phyloP scores from a whole-genome alignment of 495 filamentous ascomycete species.

The Penicillium ucsense region DNA sequence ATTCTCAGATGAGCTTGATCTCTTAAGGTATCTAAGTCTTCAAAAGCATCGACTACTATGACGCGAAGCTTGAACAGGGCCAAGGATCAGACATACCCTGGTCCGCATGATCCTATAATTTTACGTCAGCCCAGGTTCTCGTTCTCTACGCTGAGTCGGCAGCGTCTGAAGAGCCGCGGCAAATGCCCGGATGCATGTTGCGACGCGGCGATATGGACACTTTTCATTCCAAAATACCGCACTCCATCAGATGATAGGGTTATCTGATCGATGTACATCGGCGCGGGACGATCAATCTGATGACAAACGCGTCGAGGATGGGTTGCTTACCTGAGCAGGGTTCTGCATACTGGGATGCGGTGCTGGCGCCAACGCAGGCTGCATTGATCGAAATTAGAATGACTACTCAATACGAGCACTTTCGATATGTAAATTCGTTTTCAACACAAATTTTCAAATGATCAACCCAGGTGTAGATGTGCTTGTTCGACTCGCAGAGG shows the following conservation, averaged over 20 bases:
- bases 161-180: slow-evolving; percentile 1
- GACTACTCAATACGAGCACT: not conserved
- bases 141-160: too few relatives aligned
- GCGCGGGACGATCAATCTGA: slow-evolving; percentile 27
- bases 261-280: slow-evolving; percentile 11
- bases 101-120: slow-evolving; percentile 39
- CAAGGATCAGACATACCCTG: slow-evolving; percentile 32
- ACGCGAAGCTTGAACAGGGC: too few relatives aligned
- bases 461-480: not conserved
- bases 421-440: not conserved
- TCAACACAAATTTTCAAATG: too few relatives aligned
- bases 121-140: slow-evolving; percentile 7
- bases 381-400: slow-evolving; percentile 28
- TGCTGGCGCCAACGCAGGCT: slow-evolving; percentile 47
- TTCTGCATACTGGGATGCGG: slow-evolving; percentile 48
- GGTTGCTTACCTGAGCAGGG: slow-evolving; percentile 45
- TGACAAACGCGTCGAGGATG: slow-evolving; percentile 33
- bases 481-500: not conserved
- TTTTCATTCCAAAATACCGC: not conserved
- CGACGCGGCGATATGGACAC: slow-evolving; percentile 10
- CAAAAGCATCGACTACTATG: too few relatives aligned
- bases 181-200: not conserved
- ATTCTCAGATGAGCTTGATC: too few relatives aligned
- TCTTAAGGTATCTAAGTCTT: too few relatives aligned
- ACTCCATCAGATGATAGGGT: slow-evolving; percentile 2